A percentile compares a stretch with the other conserved stretches of the same genome.
phyloP scores from a whole-genome alignment of 2,329 filamentous ascomycete species.

The Alternaria brassicae region DNA sequence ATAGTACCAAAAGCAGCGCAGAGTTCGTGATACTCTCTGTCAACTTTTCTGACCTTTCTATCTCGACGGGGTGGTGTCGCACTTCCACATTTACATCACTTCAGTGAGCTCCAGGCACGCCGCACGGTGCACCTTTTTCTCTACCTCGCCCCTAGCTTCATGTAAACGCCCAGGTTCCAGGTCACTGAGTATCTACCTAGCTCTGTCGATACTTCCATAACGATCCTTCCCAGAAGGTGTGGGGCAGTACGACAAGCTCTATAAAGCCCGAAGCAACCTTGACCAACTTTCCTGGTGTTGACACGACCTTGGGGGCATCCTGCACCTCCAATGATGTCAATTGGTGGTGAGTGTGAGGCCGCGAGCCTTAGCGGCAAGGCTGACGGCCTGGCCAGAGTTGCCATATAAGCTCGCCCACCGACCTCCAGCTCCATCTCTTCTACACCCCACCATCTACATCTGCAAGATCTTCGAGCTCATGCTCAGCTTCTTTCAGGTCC shows the following conservation, averaged over 20 bases:
- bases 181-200: not conserved
- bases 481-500: not conserved
- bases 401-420: slow-evolving; percentile 7
- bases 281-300: slow-evolving; percentile 13
- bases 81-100: not conserved
- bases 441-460: slow-evolving; percentile 6
- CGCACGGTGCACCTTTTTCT: not conserved
- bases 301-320: slow-evolving; percentile 5
- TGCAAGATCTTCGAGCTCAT: not conserved
- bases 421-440: slow-evolving; percentile 11
- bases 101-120: not conserved
- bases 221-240: not conserved
- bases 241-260: not conserved
- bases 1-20: slow-evolving; percentile 1
- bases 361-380: not conserved
- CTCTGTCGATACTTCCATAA: not conserved
- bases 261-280: slow-evolving; percentile 3
- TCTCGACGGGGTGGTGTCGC: not conserved
- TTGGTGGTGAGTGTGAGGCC: slow-evolving; percentile 10
- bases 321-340: not conserved
- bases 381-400: slow-evolving; percentile 6
- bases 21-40: not conserved
- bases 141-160: not conserved
- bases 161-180: not conserved
- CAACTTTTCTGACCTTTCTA: not conserved